Evolutionary conservation across 306 rosid species (phyloP).

Genomic region (Senna tora): DNA sequence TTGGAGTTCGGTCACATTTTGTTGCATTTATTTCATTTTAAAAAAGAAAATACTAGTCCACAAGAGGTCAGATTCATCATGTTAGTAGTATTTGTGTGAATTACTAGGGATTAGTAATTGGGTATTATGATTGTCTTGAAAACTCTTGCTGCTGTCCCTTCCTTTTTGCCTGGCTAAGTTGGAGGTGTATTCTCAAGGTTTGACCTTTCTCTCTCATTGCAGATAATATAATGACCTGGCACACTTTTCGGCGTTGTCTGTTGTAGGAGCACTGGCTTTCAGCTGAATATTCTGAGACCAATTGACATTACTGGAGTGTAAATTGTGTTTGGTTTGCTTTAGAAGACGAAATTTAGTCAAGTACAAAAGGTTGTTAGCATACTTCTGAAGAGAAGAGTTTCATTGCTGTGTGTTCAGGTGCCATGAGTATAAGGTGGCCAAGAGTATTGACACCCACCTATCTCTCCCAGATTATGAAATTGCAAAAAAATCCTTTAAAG

Average conservation of each 20-base stretch:
- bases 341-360: not conserved
- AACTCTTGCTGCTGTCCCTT: not conserved
- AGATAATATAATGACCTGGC: not conserved
- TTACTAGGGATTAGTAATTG: not conserved
- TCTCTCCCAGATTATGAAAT: conserved; percentile 53
- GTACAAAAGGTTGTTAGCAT: conserved; percentile 1
- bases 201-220: not conserved
- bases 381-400: conserved; percentile 11
- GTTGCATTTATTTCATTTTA: too few relatives aligned
- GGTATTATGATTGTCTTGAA: not conserved
- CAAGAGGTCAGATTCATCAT: not conserved
- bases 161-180: not conserved
- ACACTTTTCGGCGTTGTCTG: not conserved
- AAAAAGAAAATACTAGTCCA: not conserved
- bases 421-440: conserved; percentile 60
- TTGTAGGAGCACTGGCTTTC: not conserved
- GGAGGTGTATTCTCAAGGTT: not conserved
- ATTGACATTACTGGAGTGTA: not conserved
- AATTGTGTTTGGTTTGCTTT: not conserved
- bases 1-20: too few relatives aligned
- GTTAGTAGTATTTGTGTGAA: not conserved
- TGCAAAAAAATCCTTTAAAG: conserved; percentile 53
- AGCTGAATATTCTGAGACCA: not conserved
- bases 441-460: conserved; percentile 53
- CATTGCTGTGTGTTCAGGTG: conserved; percentile 3